These are phyloP conservation scores for Ophiocordyceps robertsii DNA, from an alignment of 2,329 filamentous ascomycete species.

Conservation along the genomic window DNA sequence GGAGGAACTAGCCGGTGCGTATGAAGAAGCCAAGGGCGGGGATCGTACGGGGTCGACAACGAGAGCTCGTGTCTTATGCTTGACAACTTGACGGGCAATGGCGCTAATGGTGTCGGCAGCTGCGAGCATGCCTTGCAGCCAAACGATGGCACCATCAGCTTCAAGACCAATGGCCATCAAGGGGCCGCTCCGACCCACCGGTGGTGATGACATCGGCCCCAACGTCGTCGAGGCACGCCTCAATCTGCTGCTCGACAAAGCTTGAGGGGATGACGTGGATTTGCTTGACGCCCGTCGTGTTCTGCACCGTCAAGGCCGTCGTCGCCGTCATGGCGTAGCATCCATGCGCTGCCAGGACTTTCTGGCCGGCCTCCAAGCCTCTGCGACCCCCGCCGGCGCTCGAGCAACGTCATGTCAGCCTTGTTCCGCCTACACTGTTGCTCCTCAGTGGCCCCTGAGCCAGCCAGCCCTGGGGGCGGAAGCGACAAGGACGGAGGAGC, in stretches of 20 bases:
- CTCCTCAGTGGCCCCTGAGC: too few species aligned
- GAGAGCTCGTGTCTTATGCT: conserved; percentile 16
- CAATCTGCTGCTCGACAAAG: conserved; percentile 77
- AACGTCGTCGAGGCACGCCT: conserved; percentile 72
- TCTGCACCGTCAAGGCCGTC: conserved; percentile 90
- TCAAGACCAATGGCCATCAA: too few species aligned
- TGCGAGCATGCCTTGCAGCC: conserved; percentile 23
- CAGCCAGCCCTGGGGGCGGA: too few species aligned
- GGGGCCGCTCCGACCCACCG: conserved; percentile 36
- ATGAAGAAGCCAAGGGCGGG: background rate
- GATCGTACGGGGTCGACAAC: conserved; percentile 25
- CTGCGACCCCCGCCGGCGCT: conserved; percentile 28
- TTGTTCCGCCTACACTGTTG: background rate
- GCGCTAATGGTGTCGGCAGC: conserved; percentile 22
- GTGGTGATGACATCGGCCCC: conserved; percentile 85
- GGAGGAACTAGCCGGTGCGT: background rate
- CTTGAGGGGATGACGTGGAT: conserved; percentile 67
- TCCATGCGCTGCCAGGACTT: conserved; percentile 80
- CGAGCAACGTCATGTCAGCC: background rate
- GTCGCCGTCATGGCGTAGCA: conserved; percentile 96
- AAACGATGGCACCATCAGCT: background rate
- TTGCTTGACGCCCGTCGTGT: conserved; percentile 70
- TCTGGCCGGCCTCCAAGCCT: conserved; percentile 90
- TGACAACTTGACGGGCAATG: conserved; percentile 16
- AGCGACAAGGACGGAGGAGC: conserved; percentile 1